Percentiles rank a stretch among this genome's conserved stretches.
Evolutionary conservation across 805 yeast genomes (phyloP).

Genomic region (Candida suzukii): DNA sequence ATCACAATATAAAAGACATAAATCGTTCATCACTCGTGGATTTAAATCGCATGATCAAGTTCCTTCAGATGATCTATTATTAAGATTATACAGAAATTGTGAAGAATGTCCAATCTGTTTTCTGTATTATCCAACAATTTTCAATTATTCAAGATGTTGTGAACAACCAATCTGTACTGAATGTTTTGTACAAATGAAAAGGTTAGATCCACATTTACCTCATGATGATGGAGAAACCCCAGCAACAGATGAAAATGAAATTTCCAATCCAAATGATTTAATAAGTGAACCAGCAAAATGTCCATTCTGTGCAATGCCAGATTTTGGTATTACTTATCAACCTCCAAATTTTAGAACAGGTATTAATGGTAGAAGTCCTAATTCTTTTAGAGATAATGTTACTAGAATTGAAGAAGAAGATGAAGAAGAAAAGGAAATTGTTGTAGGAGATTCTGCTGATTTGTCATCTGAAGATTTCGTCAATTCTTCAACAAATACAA

Average conservation of each 20-base stretch:
- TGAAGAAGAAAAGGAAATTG: neutral
- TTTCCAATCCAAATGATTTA: constrained; percentile 50
- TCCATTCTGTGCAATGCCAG: constrained; percentile 86
- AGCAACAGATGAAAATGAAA: constrained; percentile 9
- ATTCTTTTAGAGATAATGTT: constrained; percentile 21
- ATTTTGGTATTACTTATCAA: constrained; percentile 79
- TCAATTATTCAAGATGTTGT: constrained; percentile 84
- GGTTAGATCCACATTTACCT: constrained; percentile 90
- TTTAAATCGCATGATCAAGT: constrained; percentile 22
- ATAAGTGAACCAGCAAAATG: constrained; percentile 86
- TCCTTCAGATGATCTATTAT: constrained; percentile 39
- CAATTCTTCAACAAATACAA: neutral
- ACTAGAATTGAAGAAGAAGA: constrained; percentile 18
- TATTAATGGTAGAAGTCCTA: constrained; percentile 44
- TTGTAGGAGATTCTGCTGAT: constrained; percentile 2
- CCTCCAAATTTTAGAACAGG: constrained; percentile 59
- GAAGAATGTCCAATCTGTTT: constrained; percentile 94
- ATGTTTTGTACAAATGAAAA: constrained; percentile 92
- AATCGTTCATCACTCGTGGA: constrained; percentile 16
- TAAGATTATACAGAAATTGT: constrained; percentile 58
- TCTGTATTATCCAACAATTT: constrained; percentile 68
- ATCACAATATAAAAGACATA: constrained; percentile 23
- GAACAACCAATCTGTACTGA: constrained; percentile 91
- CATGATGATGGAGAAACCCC: constrained; percentile 46
- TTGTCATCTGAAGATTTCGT: neutral